Conservation (phyloP, 2,329 filamentous ascomycete species). For the Fusarium buxicola region DNA sequence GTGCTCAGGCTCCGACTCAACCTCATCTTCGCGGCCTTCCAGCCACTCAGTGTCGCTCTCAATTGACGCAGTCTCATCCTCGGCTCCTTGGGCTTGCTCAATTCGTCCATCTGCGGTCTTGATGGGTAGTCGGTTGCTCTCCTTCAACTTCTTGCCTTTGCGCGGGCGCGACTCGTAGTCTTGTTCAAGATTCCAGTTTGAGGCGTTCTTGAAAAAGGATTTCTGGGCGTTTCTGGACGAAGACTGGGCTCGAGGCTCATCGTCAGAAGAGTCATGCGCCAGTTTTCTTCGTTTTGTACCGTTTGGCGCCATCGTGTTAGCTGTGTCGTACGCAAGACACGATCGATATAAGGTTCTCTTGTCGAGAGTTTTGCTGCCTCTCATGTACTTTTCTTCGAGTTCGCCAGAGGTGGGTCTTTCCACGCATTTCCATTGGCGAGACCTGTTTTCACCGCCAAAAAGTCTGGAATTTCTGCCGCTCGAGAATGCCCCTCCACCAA, state of each 20-base stretch:
- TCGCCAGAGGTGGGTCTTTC: conserved; percentile 12
- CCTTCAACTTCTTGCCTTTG: conserved; percentile 81
- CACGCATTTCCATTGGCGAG: neutral
- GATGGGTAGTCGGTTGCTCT: conserved; percentile 83
- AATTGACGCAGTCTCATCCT: conserved; percentile 69
- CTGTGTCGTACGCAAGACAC: conserved; percentile 10
- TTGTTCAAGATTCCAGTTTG: conserved; percentile 91
- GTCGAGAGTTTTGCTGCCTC: conserved; percentile 34
- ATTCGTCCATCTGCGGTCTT: conserved; percentile 84
- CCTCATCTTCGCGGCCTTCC: conserved; percentile 67
- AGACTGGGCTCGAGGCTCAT: conserved; percentile 52
- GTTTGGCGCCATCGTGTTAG: conserved; percentile 58
- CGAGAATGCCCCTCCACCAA: conserved; percentile 35
- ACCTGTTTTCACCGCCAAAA: conserved; percentile 52
- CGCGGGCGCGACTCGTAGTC: conserved; percentile 86
- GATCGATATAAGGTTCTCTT: conserved; percentile 14
- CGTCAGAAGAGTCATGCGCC: conserved; percentile 63
- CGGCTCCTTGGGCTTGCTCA: conserved; percentile 67
- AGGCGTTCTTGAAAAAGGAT: conserved; percentile 78
- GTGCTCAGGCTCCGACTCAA: conserved; percentile 58
- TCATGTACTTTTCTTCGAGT: conserved; percentile 33
- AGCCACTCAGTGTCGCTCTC: conserved; percentile 74
- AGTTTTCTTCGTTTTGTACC: conserved; percentile 69
- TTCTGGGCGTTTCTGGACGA: conserved; percentile 61
- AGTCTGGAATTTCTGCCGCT: conserved; percentile 42